Conservation (phyloP, 1,284 basidiomycete species). For the Rugosomyces carneus region DNA sequence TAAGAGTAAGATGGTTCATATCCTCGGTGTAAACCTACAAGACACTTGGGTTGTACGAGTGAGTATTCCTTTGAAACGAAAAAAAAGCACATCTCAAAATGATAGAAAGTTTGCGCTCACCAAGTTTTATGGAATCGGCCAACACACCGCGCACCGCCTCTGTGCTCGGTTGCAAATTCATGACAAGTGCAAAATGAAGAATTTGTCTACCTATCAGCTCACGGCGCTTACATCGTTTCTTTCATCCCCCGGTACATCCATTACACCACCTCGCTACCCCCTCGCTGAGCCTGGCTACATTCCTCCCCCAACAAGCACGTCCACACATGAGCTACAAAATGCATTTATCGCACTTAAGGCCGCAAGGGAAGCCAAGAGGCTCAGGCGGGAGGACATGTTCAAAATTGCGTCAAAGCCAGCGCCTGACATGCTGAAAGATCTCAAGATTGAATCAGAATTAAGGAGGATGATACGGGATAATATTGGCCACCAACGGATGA, state of each 20-base stretch:
- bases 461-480: conserved; percentile 77
- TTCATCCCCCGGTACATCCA: conserved; percentile 72
- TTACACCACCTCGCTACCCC: conserved; percentile 54
- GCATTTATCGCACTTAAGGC: conserved; percentile 26
- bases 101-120: conserved; percentile 70
- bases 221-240: conserved; percentile 84
- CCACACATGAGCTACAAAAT: conserved; percentile 38
- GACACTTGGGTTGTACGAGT: conserved; percentile 69
- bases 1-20: conserved; percentile 59
- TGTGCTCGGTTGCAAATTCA: conserved; percentile 89
- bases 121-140: conserved; percentile 79
- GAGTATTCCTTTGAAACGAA: conserved; percentile 18
- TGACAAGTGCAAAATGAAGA: conserved; percentile 68
- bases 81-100: conserved; percentile 3
- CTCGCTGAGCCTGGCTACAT: conserved; percentile 50
- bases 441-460: conserved; percentile 82
- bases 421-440: conserved; percentile 56
- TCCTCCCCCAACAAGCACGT: conserved; percentile 40
- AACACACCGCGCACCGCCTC: conserved; percentile 65
- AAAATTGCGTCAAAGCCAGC: conserved; percentile 16
- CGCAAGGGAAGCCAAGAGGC: conserved; percentile 26
- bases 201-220: conserved; percentile 75
- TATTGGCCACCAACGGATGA: conserved; percentile 84
- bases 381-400: conserved; percentile 19
- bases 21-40: conserved; percentile 69